Percentiles rank a stretch among this genome's conserved stretches.
phyloP scores from a whole-genome alignment of 495 filamentous ascomycete genomes.

The Lophiotrema nucula region DNA sequence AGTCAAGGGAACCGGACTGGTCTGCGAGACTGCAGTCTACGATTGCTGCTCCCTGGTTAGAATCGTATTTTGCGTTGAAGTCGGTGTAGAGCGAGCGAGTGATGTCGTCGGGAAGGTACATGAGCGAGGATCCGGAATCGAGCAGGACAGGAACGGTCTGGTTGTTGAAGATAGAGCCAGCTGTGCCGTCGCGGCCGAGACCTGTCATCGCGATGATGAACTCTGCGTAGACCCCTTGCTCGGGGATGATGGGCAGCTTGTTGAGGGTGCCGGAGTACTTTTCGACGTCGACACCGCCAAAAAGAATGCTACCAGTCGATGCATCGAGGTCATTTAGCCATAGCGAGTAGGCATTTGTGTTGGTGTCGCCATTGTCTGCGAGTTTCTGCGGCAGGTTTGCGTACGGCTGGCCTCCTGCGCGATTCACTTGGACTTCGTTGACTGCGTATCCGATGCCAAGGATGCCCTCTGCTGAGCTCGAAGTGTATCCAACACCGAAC shows the following conservation, averaged over 20 bases:
- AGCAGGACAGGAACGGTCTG: constrained; percentile 69
- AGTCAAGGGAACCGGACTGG: constrained; percentile 48
- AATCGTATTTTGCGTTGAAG: constrained; percentile 64
- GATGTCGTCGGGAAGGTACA: constrained; percentile 76
- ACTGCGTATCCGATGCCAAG: constrained; percentile 84
- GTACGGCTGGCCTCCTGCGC: constrained; percentile 61
- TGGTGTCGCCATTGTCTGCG: constrained; percentile 66
- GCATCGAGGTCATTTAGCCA: constrained; percentile 80
- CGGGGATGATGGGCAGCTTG: constrained; percentile 65
- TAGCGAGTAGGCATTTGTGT: constrained; percentile 79
- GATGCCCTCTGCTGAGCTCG: constrained; percentile 72
- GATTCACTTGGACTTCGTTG: constrained; percentile 76
- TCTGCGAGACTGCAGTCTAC: constrained; percentile 70
- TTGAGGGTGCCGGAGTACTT: constrained; percentile 71
- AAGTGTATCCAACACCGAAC: constrained; percentile 81
- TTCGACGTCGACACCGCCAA: constrained; percentile 84
- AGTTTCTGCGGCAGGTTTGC: constrained; percentile 76
- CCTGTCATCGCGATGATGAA: constrained; percentile 80
- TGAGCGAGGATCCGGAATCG: constrained; percentile 88
- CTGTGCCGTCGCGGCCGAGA: constrained; percentile 52
- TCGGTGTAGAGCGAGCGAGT: constrained; percentile 61
- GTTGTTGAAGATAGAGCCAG: constrained; percentile 51
- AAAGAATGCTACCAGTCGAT: constrained; percentile 75
- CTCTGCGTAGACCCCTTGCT: constrained; percentile 55
- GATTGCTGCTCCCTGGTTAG: constrained; percentile 58